phyloP scores from a whole-genome alignment of 768 basidiomycete species.

The Rhizopogon rudus region DNA sequence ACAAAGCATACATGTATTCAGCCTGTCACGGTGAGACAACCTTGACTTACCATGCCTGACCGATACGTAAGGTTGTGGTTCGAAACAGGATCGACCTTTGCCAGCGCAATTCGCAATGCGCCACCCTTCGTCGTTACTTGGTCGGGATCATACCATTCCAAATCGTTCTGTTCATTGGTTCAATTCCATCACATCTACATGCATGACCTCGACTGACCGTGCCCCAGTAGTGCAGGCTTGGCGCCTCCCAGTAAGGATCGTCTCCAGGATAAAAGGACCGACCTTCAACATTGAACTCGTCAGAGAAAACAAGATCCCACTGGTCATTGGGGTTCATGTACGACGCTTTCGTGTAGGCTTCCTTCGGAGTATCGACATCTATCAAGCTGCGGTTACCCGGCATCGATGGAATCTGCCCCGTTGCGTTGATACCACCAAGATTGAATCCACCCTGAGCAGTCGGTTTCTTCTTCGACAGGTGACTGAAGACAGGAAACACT shows the following conservation, averaged over 20 bases:
- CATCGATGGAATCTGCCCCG: constrained; percentile 55
- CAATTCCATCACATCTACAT: background rate
- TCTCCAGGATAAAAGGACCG: constrained; percentile 67
- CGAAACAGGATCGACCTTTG: constrained; percentile 31
- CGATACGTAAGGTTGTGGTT: constrained; percentile 47
- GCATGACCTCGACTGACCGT: constrained; percentile 30
- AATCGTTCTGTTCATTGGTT: constrained; percentile 21
- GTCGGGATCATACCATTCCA: constrained; percentile 59
- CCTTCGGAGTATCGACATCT: constrained; percentile 49
- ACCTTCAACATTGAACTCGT: constrained; percentile 77
- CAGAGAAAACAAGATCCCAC: constrained; percentile 63
- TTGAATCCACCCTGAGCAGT: constrained; percentile 57
- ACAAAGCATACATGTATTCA: constrained; percentile 4
- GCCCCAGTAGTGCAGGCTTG: constrained; percentile 65
- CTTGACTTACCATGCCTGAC: constrained; percentile 30
- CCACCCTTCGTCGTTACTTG: constrained; percentile 49
- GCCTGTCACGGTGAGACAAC: constrained; percentile 23
- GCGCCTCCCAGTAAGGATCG: constrained; percentile 56
- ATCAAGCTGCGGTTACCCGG: constrained; percentile 44
- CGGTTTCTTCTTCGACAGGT: constrained; percentile 35
- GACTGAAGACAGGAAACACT: constrained; percentile 48
- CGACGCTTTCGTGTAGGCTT: constrained; percentile 33
- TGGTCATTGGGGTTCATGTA: constrained; percentile 32
- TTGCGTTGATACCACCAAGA: constrained; percentile 69
- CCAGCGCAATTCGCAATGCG: constrained; percentile 44